Evolutionary conservation across 2,329 filamentous ascomycete genomes (phyloP), one percentile per base, ranked within the genome.

Genomic region (Trichoderma afroharzianum): DNA sequence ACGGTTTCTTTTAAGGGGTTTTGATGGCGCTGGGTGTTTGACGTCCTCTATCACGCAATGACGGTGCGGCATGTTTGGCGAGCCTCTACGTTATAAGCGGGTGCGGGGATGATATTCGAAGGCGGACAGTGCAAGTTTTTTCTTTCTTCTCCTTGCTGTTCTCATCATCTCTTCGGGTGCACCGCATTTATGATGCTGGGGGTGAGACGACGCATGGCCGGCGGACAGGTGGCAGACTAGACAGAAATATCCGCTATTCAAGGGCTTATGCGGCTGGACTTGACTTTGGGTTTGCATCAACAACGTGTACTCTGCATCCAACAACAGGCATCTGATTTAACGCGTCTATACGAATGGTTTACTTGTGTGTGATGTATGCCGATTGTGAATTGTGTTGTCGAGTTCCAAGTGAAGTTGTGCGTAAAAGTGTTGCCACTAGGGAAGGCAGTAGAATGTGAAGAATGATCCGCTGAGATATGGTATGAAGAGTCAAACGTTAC

Each of bases 271-370:
- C 78, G 78, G 77, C 77, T 80, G 78, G 80, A 75, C 76, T 80
- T 80, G 79, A 75, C 77, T 80, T 81, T 79, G 78, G 78, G 78
- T 79, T 81, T 79, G 78, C 81, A 80, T 81, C 75, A 75, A 80
- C 74, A 74, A 71, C 74, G 75, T 80, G 76, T 74, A 74, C 72
- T 74, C 74, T 71, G 74, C 75, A 77, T 76, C 71, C 72, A 74
- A 71, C 73, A 72, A 72, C 70, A 72, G 73, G 72, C 72, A 74
- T 73, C 73, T 73, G 72, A 57, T 70, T 70, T 63, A 57, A 63
- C 55, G 59, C 66, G 66, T 69, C 66, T 69, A 39, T 50, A 28
- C 53, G 57, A 69, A 53, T 69, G 26, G 28, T 61, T 36, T 12
- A 21, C 33, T 69, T 36, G 66, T 30, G 26, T 30, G 66, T 36